Evolutionary conservation across 257 asterid species (phyloP).

Genomic region (Przewalskia tangutica): DNA sequence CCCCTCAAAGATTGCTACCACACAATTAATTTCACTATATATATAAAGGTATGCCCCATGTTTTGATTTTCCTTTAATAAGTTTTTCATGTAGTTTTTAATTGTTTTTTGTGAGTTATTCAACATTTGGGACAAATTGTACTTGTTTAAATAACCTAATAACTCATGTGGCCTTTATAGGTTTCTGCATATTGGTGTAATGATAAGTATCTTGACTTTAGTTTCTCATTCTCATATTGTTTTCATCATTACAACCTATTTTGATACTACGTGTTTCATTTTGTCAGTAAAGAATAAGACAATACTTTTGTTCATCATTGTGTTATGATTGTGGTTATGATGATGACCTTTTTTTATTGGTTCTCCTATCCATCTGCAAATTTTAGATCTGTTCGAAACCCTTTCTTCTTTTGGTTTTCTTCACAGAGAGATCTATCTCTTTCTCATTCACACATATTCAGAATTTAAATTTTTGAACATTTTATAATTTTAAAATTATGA

Average conservation of each 20-base stretch:
- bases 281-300: not conserved
- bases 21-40: not conserved
- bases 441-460: not conserved
- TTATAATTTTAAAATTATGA: no score
- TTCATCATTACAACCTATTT: constrained; percentile 1
- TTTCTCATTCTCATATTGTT: not conserved
- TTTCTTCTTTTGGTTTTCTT: not conserved
- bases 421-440: not conserved
- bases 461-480: no score
- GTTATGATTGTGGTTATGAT: not conserved
- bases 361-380: not conserved
- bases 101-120: not conserved
- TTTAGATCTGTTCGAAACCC: not conserved
- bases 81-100: no score
- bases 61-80: not conserved
- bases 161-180: not conserved
- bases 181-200: not conserved
- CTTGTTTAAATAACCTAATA: not conserved
- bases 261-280: not conserved
- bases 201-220: constrained; percentile 4
- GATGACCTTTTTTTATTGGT: not conserved
- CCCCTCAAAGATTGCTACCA: constrained; percentile 15
- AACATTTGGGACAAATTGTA: not conserved
- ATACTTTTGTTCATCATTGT: not conserved
- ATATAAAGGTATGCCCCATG: not conserved